Conservation (phyloP, 345 rosid genomes). For the Citrus cavaleriei region DNA sequence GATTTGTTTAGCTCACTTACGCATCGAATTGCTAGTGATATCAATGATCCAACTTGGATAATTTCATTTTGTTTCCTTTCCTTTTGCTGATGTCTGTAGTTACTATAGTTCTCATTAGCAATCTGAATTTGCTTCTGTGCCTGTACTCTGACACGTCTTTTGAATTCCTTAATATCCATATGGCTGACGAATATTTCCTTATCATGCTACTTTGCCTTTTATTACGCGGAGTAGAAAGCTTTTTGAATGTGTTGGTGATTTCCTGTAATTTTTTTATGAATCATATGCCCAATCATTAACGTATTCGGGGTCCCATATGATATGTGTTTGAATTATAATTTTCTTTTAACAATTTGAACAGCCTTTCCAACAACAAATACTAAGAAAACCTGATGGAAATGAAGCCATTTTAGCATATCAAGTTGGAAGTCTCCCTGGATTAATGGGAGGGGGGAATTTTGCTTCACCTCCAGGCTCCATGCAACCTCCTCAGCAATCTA, state of each 20-base stretch:
- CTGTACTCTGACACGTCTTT: background rate
- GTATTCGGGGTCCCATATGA: background rate
- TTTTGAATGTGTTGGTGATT: background rate
- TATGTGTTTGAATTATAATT: background rate
- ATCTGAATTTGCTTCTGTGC: background rate
- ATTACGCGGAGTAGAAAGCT: background rate
- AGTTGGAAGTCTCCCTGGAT: conserved; percentile 65
- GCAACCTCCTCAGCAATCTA: conserved; percentile 78
- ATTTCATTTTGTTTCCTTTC: background rate
- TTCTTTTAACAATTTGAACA: conserved; percentile 27
- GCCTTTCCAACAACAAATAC: conserved; percentile 62
- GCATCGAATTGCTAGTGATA: background rate
- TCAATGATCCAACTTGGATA: background rate
- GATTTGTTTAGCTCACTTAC: background rate
- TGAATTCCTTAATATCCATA: background rate
- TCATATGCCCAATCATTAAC: background rate
- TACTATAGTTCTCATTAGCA: background rate
- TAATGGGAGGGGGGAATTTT: conserved; percentile 63
- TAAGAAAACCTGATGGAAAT: conserved; percentile 69
- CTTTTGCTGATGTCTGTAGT: background rate
- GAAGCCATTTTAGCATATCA: conserved; percentile 77
- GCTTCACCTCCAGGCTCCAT: conserved; percentile 64
- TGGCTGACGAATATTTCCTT: background rate
- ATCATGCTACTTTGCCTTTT: background rate
- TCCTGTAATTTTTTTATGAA: background rate